These are phyloP conservation scores for Mallotus japonicus DNA, from an alignment of 441 rosid genomes.

Conservation along the genomic window DNA sequence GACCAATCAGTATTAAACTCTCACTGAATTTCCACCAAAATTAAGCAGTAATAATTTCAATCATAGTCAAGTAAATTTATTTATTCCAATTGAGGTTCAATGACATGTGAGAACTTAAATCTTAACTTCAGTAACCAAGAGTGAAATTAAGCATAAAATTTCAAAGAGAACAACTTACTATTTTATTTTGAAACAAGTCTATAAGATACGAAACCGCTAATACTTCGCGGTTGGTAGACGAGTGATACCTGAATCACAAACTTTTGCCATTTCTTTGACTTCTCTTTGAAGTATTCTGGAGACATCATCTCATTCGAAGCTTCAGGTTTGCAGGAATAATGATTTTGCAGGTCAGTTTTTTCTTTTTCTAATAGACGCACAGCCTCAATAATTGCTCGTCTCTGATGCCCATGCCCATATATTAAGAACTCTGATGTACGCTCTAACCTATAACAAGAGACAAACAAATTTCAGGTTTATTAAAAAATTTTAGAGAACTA, in stretches of 20 bases:
- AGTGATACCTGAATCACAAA: constrained; percentile 73
- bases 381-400: constrained; percentile 95
- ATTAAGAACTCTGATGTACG: constrained; percentile 87
- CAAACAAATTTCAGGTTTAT: neutral
- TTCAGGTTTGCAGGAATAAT: constrained; percentile 41
- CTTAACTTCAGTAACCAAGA: neutral
- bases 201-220: neutral
- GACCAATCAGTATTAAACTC: neutral
- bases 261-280: constrained; percentile 91
- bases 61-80: neutral
- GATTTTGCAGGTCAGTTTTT: constrained; percentile 34
- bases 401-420: constrained; percentile 91
- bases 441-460: constrained; percentile 52
- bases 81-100: neutral
- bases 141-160: no score
- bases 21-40: neutral
- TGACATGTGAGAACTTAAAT: neutral
- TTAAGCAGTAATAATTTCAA: neutral
- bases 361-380: constrained; percentile 66
- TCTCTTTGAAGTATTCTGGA: constrained; percentile 65
- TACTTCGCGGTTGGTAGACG: neutral
- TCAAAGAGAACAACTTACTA: no score
- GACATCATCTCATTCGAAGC: constrained; percentile 34
- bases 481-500: neutral
- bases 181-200: neutral